A percentile compares a stretch with the other conserved stretches of the same genome.
These are phyloP conservation scores for Acanthamoeba quina DNA, from an alignment of 208 protist species.

Conservation along the genomic window DNA sequence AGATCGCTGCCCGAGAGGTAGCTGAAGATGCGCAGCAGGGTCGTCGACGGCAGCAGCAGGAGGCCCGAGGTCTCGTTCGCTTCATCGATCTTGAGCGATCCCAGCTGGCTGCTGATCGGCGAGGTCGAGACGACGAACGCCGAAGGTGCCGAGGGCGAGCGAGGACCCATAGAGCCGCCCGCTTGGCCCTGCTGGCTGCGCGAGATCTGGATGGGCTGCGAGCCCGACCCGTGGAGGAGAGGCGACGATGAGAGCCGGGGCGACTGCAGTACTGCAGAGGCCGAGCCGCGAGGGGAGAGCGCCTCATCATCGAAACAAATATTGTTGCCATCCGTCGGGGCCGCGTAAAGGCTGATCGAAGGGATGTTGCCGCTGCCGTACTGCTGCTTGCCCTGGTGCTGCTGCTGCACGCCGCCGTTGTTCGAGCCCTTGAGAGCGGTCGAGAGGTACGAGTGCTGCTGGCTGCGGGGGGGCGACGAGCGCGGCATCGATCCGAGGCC, in stretches of 20 bases:
- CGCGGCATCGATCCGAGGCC: slow-evolving; percentile 61
- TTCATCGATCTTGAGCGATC: background rate
- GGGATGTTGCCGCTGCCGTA: background rate
- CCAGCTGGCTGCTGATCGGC: slow-evolving; percentile 16
- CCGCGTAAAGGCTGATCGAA: background rate
- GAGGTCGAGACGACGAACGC: background rate
- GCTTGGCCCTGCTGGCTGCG: background rate
- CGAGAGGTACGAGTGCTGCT: slow-evolving; percentile 58
- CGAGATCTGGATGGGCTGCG: slow-evolving; percentile 37
- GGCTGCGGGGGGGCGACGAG: slow-evolving; percentile 36
- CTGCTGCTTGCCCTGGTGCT: background rate
- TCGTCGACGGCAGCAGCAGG: slow-evolving; percentile 64
- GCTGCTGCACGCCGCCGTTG: background rate
- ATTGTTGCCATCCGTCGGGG: slow-evolving; percentile 64
- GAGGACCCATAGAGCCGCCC: background rate
- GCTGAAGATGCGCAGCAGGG: slow-evolving; percentile 64
- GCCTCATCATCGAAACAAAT: slow-evolving; percentile 66
- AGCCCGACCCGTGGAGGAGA: slow-evolving; percentile 32
- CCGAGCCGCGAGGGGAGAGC: background rate
- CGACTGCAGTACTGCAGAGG: slow-evolving; percentile 26
- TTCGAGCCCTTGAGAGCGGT: background rate
- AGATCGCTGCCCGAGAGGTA: slow-evolving; percentile 57
- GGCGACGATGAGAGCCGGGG: slow-evolving; percentile 56
- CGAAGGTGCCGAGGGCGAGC: slow-evolving; percentile 1
- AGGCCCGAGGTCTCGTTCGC: slow-evolving; percentile 26